A percentile compares a stretch with the other conserved stretches of the same genome.
Evolutionary conservation across 2,329 filamentous ascomycete species (phyloP).

Genomic region (Botrytis medusae): DNA sequence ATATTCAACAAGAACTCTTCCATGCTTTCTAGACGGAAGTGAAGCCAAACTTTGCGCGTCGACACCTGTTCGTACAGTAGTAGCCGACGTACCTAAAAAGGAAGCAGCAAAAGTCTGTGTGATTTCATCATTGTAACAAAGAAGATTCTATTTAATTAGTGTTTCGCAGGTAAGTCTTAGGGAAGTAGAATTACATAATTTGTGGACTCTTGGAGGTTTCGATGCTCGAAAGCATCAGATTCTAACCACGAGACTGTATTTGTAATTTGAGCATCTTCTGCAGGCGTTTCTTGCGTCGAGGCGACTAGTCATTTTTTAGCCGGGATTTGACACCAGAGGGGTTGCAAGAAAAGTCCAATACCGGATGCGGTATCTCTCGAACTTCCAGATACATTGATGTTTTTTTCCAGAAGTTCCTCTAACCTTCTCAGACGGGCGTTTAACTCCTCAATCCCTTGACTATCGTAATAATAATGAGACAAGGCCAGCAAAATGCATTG

Average conservation of each 20-base stretch:
- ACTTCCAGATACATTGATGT: neutral
- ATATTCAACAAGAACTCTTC: constrained; percentile 25
- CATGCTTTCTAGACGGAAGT: constrained; percentile 27
- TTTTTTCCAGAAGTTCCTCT: constrained; percentile 26
- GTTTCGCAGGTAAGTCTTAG: neutral
- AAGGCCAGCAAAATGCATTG: too few species aligned
- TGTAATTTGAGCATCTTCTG: constrained; percentile 15
- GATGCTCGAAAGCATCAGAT: constrained; percentile 17
- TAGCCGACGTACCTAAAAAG: constrained; percentile 23
- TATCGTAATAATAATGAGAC: constrained; percentile 7
- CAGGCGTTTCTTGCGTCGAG: neutral
- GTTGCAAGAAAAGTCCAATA: neutral
- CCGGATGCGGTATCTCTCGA: neutral
- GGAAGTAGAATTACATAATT: neutral
- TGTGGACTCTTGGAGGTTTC: neutral
- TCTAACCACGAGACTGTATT: constrained; percentile 17
- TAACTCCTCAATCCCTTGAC: constrained; percentile 27
- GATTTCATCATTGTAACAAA: constrained; percentile 15
- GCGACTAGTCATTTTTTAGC: neutral
- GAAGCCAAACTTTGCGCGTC: constrained; percentile 20
- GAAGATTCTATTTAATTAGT: neutral
- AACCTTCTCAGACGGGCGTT: constrained; percentile 27
- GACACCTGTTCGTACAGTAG: constrained; percentile 11
- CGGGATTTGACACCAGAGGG: neutral
- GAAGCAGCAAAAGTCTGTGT: constrained; percentile 27